A percentile compares a stretch with the other conserved stretches of the same genome.
Evolutionary conservation across 1,139 yeast genomes (phyloP).

Genomic region (Kodamaea suecica): DNA sequence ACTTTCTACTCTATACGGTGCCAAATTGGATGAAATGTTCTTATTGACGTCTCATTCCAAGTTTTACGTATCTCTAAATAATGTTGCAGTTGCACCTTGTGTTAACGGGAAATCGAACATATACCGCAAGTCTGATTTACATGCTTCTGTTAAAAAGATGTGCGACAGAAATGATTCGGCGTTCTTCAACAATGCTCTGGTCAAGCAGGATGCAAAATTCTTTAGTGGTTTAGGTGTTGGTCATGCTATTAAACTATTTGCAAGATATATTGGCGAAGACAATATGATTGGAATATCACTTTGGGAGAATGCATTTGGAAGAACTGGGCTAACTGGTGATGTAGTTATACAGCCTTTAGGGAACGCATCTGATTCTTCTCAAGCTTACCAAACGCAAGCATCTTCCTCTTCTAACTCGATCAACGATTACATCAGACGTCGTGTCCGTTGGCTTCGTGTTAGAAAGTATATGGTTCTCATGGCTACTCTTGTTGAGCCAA

Average conservation of each 20-base stretch:
- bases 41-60: slow-evolving; percentile 80
- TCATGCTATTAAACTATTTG: slow-evolving; percentile 58
- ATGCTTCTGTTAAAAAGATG: slow-evolving; percentile 47
- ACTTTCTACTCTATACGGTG: slow-evolving; percentile 45
- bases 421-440: slow-evolving; percentile 58
- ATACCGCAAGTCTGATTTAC: slow-evolving; percentile 68
- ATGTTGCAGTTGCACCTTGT: slow-evolving; percentile 79
- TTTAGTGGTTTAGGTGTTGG: slow-evolving; percentile 45
- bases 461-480: slow-evolving; percentile 83
- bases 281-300: slow-evolving; percentile 87
- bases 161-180: slow-evolving; percentile 14
- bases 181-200: slow-evolving; percentile 33
- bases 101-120: slow-evolving; percentile 90
- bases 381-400: too few species aligned
- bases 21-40: slow-evolving; percentile 84
- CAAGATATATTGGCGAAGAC: slow-evolving; percentile 86
- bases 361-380: slow-evolving; percentile 16
- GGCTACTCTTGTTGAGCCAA: slow-evolving; percentile 84
- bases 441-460: slow-evolving; percentile 87
- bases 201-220: slow-evolving; percentile 30
- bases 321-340: slow-evolving; percentile 79
- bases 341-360: slow-evolving; percentile 75
- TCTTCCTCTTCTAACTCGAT: slow-evolving; percentile 33
- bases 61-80: slow-evolving; percentile 76
- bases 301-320: slow-evolving; percentile 67